Conservation (phyloP, 345 rosid species). For the Lepidium africanum region DNA sequence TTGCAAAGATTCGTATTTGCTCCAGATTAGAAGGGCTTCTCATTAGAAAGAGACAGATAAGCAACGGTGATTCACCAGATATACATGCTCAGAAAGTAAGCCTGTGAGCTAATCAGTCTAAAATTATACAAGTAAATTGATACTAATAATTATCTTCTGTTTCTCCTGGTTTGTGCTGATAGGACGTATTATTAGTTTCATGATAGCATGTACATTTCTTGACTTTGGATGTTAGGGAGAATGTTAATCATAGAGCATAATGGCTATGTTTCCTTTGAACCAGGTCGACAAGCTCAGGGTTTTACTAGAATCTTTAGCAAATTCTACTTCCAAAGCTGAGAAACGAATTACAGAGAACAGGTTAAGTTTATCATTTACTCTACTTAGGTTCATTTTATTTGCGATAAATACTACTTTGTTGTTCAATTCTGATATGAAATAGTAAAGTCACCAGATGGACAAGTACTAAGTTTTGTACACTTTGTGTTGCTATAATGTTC, state of each 20-base stretch:
- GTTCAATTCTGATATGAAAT: background rate
- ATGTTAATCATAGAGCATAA: background rate
- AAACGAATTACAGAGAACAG: conserved; percentile 82
- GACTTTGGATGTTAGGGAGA: background rate
- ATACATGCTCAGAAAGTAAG: conserved; percentile 88
- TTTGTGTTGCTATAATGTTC: background rate
- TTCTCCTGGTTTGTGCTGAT: background rate
- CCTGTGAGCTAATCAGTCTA: background rate
- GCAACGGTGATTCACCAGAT: conserved; percentile 81
- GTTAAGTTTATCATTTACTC: conserved; percentile 23
- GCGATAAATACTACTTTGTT: background rate
- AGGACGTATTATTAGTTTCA: background rate
- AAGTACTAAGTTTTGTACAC: background rate
- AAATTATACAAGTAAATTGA: background rate
- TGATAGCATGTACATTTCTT: conserved; percentile 5
- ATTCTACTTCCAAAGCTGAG: conserved; percentile 71
- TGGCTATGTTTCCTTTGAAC: conserved; percentile 13
- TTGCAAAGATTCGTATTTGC: conserved; percentile 63
- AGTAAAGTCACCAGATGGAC: background rate
- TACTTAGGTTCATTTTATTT: background rate
- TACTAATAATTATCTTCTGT: background rate
- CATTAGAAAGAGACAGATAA: conserved; percentile 55
- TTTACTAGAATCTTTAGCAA: conserved; percentile 80
- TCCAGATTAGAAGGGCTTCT: conserved; percentile 77
- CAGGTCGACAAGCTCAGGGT: conserved; percentile 94